Percentiles rank a stretch among this genome's conserved stretches.
Conservation (phyloP, 1,139 yeast genomes). For the Candida dubliniensis region DNA sequence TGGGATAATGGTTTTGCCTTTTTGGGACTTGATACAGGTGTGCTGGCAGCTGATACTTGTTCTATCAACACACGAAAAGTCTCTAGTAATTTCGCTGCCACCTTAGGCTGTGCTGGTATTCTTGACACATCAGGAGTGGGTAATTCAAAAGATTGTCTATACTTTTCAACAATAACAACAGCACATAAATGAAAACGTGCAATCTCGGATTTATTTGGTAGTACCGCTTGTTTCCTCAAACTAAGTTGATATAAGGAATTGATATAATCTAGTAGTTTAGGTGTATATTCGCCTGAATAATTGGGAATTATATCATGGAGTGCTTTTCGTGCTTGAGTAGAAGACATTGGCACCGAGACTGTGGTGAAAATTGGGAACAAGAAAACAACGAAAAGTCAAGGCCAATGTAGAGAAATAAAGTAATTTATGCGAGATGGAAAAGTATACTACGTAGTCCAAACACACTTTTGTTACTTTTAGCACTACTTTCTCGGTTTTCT, state of each 20-base stretch:
- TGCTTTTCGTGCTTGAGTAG: slow-evolving; percentile 31
- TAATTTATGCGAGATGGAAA: too few species aligned
- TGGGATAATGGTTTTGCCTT: slow-evolving; percentile 9
- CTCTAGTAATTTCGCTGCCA: slow-evolving; percentile 38
- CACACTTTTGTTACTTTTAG: background rate
- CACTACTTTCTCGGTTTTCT: background rate
- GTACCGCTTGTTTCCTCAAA: slow-evolving; percentile 46
- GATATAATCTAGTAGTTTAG: slow-evolving; percentile 48
- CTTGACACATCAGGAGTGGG: slow-evolving; percentile 48
- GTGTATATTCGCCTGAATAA: slow-evolving; percentile 47
- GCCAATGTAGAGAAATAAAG: too few species aligned
- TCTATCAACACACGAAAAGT: slow-evolving; percentile 44
- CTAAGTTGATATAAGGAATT: slow-evolving; percentile 54
- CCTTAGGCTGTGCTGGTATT: slow-evolving; percentile 60
- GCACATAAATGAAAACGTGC: slow-evolving; percentile 71
- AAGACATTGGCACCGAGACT: slow-evolving; percentile 6
- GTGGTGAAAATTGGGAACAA: too few species aligned
- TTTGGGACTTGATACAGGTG: slow-evolving; percentile 28
- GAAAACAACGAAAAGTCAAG: too few species aligned
- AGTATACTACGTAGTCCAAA: too few species aligned
- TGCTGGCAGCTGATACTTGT: slow-evolving; percentile 30
- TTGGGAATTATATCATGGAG: slow-evolving; percentile 52
- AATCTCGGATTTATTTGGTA: slow-evolving; percentile 53
- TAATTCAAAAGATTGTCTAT: slow-evolving; percentile 40
- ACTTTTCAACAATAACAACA: slow-evolving; percentile 54